Conservation (phyloP, 805 yeast genomes). For the Candida tammaniensis region DNA sequence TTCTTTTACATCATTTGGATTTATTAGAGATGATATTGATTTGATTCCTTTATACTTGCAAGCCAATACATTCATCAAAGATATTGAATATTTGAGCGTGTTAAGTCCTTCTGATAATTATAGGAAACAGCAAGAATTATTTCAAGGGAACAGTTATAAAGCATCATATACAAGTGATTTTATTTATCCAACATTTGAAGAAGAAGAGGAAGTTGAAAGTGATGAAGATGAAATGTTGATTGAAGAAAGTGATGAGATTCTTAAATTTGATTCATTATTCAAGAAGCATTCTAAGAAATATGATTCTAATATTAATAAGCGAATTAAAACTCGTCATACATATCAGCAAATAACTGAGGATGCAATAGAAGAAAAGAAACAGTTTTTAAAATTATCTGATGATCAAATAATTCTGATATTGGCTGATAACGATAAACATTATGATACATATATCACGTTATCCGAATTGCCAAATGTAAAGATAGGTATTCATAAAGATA, state of each 20-base stretch:
- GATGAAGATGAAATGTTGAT: conserved; percentile 14
- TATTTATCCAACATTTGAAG: conserved; percentile 20
- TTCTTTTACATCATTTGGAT: conserved; percentile 61
- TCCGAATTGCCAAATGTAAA: conserved; percentile 17
- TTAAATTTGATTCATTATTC: conserved; percentile 19
- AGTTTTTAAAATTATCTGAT: neutral
- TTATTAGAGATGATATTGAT: conserved; percentile 62
- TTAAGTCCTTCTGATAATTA: conserved; percentile 27
- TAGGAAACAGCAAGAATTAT: conserved; percentile 42
- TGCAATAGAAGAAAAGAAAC: neutral
- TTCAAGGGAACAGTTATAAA: conserved; percentile 26
- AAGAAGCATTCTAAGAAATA: conserved; percentile 15
- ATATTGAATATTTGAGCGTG: conserved; percentile 56
- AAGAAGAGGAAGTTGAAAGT: conserved; percentile 15
- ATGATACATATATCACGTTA: conserved; percentile 33
- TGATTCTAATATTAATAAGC: conserved; percentile 13
- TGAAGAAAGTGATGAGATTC: conserved; percentile 10
- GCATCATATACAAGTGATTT: conserved; percentile 28
- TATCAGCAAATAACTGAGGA: conserved; percentile 13
- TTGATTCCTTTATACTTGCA: conserved; percentile 53
- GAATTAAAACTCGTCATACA: conserved; percentile 14
- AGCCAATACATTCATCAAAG: conserved; percentile 46
- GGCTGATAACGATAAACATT: conserved; percentile 20
- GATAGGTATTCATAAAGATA: conserved; percentile 35
- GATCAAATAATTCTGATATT: neutral